A percentile compares a stretch with the other conserved stretches of the same genome.
These are phyloP conservation scores for Penicillium roqueforti DNA, from an alignment of 495 filamentous ascomycete genomes.

Conservation along the genomic window DNA sequence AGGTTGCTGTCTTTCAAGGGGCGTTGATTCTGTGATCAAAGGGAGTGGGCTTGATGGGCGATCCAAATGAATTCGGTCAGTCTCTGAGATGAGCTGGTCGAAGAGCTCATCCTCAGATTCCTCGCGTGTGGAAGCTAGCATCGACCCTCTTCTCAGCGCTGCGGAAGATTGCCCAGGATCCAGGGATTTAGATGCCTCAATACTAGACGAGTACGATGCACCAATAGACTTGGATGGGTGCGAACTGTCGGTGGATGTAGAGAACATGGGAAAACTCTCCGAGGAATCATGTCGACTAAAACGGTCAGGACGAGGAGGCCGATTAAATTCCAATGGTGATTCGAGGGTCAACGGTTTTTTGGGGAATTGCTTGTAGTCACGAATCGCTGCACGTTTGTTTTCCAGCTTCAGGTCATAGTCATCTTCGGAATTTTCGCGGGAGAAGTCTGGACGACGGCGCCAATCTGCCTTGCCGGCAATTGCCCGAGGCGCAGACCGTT, in stretches of 20 bases:
- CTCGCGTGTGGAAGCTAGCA: conserved; percentile 23
- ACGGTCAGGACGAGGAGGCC: conserved; percentile 34
- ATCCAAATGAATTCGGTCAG: conserved; percentile 32
- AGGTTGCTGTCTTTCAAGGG: conserved; percentile 19
- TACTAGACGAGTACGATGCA: conserved; percentile 40
- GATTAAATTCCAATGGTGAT: conserved; percentile 28
- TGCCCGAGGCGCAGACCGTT: conserved; percentile 44
- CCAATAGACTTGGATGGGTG: conserved; percentile 43
- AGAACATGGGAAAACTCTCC: conserved; percentile 81
- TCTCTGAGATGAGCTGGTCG: conserved; percentile 22
- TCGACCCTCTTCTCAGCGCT: conserved; percentile 21
- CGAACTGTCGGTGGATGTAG: conserved; percentile 64
- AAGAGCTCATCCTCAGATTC: conserved; percentile 22
- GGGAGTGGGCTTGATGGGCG: conserved; percentile 41
- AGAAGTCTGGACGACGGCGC: conserved; percentile 27
- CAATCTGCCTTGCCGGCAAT: conserved; percentile 43
- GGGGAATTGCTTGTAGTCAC: conserved; percentile 42
- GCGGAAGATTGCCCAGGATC: conserved; percentile 15
- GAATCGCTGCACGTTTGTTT: conserved; percentile 42
- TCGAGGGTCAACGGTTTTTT: conserved; percentile 46
- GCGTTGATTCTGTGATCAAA: conserved; percentile 37
- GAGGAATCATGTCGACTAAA: conserved; percentile 67
- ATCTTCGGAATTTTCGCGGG: conserved; percentile 33
- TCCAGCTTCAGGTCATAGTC: conserved; percentile 44
- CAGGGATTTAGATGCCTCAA: conserved; percentile 13